Evolutionary conservation across 768 basidiomycete species (phyloP).

Genomic region (Cubamyces sp.): DNA sequence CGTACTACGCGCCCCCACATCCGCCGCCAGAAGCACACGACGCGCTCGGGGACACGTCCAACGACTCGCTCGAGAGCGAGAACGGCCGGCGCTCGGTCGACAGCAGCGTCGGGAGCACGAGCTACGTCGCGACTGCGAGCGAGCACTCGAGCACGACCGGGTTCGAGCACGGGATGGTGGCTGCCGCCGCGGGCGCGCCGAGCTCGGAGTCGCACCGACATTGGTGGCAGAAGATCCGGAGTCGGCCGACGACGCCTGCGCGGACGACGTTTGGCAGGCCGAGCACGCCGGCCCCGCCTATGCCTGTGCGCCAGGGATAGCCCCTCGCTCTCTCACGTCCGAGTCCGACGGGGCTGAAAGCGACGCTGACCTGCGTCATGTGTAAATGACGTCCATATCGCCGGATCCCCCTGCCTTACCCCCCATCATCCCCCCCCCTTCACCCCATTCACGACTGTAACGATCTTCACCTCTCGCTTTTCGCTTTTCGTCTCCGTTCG

Average conservation of each 20-base stretch:
- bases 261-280: constrained; percentile 5
- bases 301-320: constrained; percentile 15
- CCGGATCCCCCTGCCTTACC: neutral
- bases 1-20: constrained; percentile 31
- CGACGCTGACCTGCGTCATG: neutral
- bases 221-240: constrained; percentile 32
- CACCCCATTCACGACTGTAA: constrained; percentile 11
- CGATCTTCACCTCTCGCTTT: neutral
- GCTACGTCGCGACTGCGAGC: constrained; percentile 18
- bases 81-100: constrained; percentile 20
- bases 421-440: neutral
- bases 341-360: neutral
- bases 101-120: constrained; percentile 25
- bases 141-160: constrained; percentile 17
- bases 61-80: constrained; percentile 8
- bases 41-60: neutral
- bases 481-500: neutral
- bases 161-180: constrained; percentile 7
- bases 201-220: constrained; percentile 11
- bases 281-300: constrained; percentile 18
- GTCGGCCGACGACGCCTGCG: constrained; percentile 25
- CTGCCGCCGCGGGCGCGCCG: neutral
- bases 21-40: constrained; percentile 6
- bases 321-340: neutral
- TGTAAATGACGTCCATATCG: constrained; percentile 7